Evolutionary conservation across 2,329 filamentous ascomycete genomes (phyloP).

Genomic region (Pseudocercospora cruenta): DNA sequence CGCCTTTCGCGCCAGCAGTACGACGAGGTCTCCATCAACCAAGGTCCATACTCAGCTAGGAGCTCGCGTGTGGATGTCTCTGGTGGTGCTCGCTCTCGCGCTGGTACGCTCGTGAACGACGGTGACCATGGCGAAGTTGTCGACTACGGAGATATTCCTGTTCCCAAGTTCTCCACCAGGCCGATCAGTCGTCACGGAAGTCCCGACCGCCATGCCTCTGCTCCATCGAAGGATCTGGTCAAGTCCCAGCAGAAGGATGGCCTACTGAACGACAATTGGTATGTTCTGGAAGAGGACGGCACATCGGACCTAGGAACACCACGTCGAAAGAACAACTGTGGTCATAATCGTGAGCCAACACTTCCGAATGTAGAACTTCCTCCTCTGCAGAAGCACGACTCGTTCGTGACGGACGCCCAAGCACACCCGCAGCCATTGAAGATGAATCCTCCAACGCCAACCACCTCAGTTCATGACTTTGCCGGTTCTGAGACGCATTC

Average conservation of each 20-base stretch:
- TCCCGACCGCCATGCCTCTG: conserved; percentile 21
- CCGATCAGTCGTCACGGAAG: conserved; percentile 15
- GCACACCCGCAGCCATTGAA: conserved; percentile 43
- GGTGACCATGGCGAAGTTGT: conserved; percentile 19
- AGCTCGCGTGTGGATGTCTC: conserved; percentile 43
- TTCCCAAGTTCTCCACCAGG: conserved; percentile 12
- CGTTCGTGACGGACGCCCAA: conserved; percentile 26
- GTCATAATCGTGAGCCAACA: conserved; percentile 19
- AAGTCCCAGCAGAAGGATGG: conserved; percentile 38
- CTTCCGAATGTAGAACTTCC: conserved; percentile 23
- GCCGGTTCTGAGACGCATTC: conserved; percentile 14
- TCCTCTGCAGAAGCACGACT: conserved; percentile 29
- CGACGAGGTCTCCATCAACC: conserved; percentile 37
- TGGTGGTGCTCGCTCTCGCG: conserved; percentile 24
- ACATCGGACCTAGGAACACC: conserved; percentile 33
- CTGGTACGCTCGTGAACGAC: conserved; percentile 24
- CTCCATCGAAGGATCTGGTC: conserved; percentile 26
- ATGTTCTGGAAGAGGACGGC: conserved; percentile 41
- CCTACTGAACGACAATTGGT: conserved; percentile 54
- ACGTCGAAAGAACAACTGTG: conserved; percentile 18
- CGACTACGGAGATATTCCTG: conserved; percentile 23
- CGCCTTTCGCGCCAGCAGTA: conserved; percentile 60
- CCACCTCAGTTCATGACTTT: conserved; percentile 27
- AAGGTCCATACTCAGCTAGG: conserved; percentile 39
- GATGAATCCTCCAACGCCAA: conserved; percentile 53